These are phyloP conservation scores for Sporothrix dimorphospora DNA, from an alignment of 2,329 filamentous ascomycete genomes.

Conservation along the genomic window DNA sequence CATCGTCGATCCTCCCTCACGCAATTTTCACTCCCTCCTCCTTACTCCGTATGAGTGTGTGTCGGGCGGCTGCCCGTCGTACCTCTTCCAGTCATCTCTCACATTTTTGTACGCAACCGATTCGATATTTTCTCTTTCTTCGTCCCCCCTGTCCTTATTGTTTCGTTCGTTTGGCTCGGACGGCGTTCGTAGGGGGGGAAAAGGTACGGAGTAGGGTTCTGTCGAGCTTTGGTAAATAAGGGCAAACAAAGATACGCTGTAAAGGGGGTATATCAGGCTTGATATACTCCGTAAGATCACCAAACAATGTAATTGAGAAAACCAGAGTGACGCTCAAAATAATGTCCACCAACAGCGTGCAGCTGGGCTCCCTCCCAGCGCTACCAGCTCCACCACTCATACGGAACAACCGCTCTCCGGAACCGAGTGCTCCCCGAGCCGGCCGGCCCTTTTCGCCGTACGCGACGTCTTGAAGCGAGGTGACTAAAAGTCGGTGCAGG, in stretches of 20 bases:
- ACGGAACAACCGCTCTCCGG: background rate
- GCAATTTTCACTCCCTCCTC: background rate
- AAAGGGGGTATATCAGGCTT: background rate
- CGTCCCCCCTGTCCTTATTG: background rate
- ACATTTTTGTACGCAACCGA: background rate
- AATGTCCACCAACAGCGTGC: slow-evolving; percentile 7
- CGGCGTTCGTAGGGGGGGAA: background rate
- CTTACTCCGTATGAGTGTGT: background rate
- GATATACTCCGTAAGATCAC: background rate
- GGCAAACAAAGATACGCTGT: background rate
- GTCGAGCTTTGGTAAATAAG: slow-evolving; percentile 1
- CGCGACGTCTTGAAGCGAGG: slow-evolving; percentile 1
- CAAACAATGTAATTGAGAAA: slow-evolving; percentile 15
- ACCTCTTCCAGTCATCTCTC: slow-evolving; percentile 20
- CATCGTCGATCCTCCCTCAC: slow-evolving; percentile 6
- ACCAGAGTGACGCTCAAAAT: background rate
- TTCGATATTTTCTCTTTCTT: background rate
- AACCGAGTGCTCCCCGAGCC: background rate
- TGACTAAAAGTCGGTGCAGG: background rate
- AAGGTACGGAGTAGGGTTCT: background rate
- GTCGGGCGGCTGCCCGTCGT: slow-evolving; percentile 13
- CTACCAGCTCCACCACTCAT: slow-evolving; percentile 1
- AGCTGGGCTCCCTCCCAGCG: background rate
- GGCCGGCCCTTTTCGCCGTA: slow-evolving; percentile 9
- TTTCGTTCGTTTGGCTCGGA: slow-evolving; percentile 6